A percentile compares a stretch with the other conserved stretches of the same genome.
Conservation (phyloP, 2,329 filamentous ascomycete species). For the Colletotrichum kahawae region DNA sequence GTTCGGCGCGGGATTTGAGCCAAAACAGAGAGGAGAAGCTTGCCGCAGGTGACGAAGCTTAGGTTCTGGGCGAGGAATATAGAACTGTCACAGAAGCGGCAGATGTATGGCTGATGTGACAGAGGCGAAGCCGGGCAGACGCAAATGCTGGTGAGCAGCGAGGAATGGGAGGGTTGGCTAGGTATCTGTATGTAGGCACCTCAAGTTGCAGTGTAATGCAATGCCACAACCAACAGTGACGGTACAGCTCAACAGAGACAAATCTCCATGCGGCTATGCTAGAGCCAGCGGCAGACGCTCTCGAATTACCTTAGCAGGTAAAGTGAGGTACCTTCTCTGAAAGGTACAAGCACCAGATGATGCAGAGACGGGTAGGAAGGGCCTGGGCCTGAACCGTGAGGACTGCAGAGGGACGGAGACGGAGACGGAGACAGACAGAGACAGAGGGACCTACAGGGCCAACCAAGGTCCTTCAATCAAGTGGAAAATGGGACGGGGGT, state of each 20-base stretch:
- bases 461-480: background rate
- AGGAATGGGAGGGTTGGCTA: background rate
- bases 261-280: background rate
- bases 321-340: background rate
- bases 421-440: background rate
- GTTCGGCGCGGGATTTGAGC: background rate
- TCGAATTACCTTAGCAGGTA: background rate
- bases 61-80: background rate
- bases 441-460: background rate
- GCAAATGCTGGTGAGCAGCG: background rate
- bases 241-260: background rate
- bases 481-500: constrained; percentile 3
- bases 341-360: background rate
- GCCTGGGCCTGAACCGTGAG: background rate
- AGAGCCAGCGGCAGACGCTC: background rate
- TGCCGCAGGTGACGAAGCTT: background rate
- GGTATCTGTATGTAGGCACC: background rate
- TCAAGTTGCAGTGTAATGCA: background rate
- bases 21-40: background rate
- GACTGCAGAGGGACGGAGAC: background rate
- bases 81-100: background rate
- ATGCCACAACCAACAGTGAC: background rate
- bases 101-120: constrained; percentile 11
- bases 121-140: background rate
- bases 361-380: background rate